A percentile compares a stretch with the other conserved stretches of the same genome.
phyloP scores from a whole-genome alignment of 352 stramenopile genomes.

The Pythium volutum region DNA sequence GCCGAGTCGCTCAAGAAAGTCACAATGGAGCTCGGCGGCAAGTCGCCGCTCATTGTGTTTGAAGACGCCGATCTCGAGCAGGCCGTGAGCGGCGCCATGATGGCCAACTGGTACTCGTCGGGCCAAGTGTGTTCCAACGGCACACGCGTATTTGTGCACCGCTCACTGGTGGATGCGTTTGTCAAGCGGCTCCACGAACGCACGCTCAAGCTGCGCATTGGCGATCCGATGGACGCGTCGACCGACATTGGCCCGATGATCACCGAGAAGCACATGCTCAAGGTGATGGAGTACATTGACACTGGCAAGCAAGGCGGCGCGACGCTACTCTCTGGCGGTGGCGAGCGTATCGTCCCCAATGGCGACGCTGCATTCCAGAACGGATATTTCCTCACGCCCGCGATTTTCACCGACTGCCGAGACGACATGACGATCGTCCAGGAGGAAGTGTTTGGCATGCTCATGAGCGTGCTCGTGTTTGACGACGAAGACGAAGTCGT shows the following conservation, averaged over 20 bases:
- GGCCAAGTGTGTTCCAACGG: constrained; percentile 88
- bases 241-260: constrained; percentile 95
- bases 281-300: constrained; percentile 82
- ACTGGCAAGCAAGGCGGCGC: constrained; percentile 92
- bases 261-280: constrained; percentile 84
- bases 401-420: constrained; percentile 87
- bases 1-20: constrained; percentile 78
- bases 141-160: constrained; percentile 94
- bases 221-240: constrained; percentile 70
- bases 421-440: constrained; percentile 86
- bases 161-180: constrained; percentile 93
- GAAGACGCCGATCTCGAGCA: constrained; percentile 84
- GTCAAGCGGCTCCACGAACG: constrained; percentile 66
- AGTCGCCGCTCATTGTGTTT: constrained; percentile 93
- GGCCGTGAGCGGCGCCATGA: constrained; percentile 81
- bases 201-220: constrained; percentile 86
- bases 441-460: constrained; percentile 96
- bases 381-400: constrained; percentile 90
- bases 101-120: constrained; percentile 89
- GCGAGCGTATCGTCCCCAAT: constrained; percentile 45
- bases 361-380: constrained; percentile 32
- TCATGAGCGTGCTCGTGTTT: constrained; percentile 94
- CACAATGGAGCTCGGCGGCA: constrained; percentile 91
- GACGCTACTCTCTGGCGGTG: constrained; percentile 79
- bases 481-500: constrained; percentile 95